Conservation (phyloP, 345 rosid genomes). For the Salix brachista region DNA sequence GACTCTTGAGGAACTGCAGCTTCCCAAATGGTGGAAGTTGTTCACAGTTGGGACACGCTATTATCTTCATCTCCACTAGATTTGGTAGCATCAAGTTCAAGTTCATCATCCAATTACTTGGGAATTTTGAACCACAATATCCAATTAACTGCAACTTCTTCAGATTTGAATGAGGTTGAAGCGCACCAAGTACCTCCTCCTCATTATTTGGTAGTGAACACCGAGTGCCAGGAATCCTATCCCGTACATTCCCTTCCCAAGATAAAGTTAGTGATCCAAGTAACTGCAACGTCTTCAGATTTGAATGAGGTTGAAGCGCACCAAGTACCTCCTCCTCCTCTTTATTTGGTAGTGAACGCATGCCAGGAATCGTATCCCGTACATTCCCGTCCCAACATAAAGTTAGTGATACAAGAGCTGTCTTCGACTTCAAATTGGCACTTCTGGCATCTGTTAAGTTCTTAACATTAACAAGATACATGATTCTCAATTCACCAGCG, state of each 20-base stretch:
- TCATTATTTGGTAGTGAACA: background rate
- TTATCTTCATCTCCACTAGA: background rate
- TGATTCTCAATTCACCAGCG: constrained; percentile 2
- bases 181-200: background rate
- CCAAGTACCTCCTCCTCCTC: background rate
- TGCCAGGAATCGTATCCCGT: background rate
- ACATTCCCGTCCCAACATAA: background rate
- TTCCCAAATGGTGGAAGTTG: constrained; percentile 11
- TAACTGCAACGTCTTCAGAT: background rate
- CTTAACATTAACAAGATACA: background rate
- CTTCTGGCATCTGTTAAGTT: constrained; percentile 5
- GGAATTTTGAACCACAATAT: background rate
- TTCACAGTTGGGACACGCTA: background rate
- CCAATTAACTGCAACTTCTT: background rate
- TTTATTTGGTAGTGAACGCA: no score
- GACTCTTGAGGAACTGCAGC: background rate
- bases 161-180: background rate
- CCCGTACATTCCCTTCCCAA: no score
- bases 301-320: background rate
- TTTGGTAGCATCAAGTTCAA: background rate
- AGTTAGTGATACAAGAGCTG: background rate
- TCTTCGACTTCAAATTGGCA: constrained; percentile 17
- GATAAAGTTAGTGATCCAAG: no score
- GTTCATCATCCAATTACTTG: background rate
- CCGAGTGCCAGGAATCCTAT: no score